A percentile compares a stretch with the other conserved stretches of the same genome.
Conservation (phyloP, 345 rosid genomes). For the Orychophragmus violaceus region DNA sequence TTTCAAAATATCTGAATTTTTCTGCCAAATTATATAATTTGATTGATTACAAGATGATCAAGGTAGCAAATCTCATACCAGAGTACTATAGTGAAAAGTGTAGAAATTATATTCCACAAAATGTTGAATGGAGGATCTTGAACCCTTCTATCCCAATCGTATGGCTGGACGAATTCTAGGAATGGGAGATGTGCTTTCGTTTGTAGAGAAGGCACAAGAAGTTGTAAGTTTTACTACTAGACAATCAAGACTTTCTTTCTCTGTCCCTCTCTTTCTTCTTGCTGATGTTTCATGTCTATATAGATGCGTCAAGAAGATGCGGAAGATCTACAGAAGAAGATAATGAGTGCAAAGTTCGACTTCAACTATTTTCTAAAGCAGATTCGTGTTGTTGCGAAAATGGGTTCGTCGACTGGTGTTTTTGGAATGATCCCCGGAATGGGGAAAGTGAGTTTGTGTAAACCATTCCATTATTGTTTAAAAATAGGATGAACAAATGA, state of each 20-base stretch:
- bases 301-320: slow-evolving; percentile 98
- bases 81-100: no score
- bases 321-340: slow-evolving; percentile 91
- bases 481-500: slow-evolving; percentile 21
- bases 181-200: slow-evolving; percentile 97
- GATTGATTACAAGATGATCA: no score
- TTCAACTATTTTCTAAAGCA: slow-evolving; percentile 94
- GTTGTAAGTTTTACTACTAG: slow-evolving; percentile 73
- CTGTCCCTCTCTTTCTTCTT: no score
- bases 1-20: no score
- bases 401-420: slow-evolving; percentile 92
- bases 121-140: slow-evolving; percentile 97
- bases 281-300: slow-evolving; percentile 1
- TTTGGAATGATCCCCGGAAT: slow-evolving; percentile 97
- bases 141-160: slow-evolving; percentile 92
- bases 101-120: no score
- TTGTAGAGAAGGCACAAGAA: slow-evolving; percentile 96
- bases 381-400: slow-evolving; percentile 84
- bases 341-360: slow-evolving; percentile 92
- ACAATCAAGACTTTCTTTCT: background rate
- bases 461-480: slow-evolving; percentile 14
- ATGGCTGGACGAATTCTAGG: slow-evolving; percentile 98
- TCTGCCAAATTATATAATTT: no score
- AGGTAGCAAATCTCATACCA: no score
- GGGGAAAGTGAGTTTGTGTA: slow-evolving; percentile 67